Evolutionary conservation across 441 rosid genomes (phyloP).

Genomic region (Pelargonium fulgidum): DNA sequence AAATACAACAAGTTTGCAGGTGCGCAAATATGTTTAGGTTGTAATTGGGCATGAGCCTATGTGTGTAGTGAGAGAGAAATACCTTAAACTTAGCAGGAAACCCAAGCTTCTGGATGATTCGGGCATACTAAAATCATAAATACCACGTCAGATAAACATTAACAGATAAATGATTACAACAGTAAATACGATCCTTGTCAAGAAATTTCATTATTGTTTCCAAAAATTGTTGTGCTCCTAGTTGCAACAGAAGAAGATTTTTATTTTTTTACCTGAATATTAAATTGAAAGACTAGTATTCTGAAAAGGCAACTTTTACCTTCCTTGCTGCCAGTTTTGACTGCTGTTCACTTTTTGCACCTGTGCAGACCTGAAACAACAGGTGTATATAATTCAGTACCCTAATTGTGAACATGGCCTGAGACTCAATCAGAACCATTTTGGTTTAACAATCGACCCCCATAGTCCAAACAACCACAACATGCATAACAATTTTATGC

Average conservation of each 20-base stretch:
- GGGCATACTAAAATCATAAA: constrained; percentile 47
- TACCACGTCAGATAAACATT: neutral
- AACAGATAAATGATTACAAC: neutral
- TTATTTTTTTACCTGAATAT: no score
- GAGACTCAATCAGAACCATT: no score
- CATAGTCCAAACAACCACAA: no score
- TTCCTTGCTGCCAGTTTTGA: no score
- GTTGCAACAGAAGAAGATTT: no score
- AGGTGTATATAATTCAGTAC: constrained; percentile 4
- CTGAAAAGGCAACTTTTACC: no score
- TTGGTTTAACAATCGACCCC: no score
- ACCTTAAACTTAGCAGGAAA: constrained; percentile 86
- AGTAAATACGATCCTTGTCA: neutral
- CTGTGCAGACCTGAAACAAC: constrained; percentile 14
- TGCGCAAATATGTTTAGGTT: neutral
- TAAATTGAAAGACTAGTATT: neutral
- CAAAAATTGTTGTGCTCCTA: no score
- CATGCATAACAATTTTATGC: no score
- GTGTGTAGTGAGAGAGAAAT: neutral
- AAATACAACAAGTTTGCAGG: neutral
- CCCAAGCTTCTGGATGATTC: constrained; percentile 71
- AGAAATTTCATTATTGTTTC: no score
- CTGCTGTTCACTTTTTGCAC: no score
- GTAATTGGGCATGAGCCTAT: neutral
- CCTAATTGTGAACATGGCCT: neutral